These are phyloP conservation scores for Acer saccharum DNA, from an alignment of 345 rosid genomes.

Conservation along the genomic window DNA sequence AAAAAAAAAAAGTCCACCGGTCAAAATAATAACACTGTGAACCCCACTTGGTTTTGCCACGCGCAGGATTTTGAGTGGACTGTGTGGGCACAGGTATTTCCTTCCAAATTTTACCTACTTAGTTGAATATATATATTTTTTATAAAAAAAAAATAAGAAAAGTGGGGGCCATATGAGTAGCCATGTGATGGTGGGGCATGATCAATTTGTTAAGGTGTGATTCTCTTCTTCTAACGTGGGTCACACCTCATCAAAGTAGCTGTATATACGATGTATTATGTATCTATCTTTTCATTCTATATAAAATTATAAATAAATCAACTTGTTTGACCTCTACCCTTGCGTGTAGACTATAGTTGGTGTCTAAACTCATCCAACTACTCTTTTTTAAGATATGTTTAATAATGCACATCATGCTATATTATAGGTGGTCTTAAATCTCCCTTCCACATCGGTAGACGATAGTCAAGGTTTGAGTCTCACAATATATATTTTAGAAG, in stretches of 20 bases:
- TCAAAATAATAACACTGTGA: constrained; percentile 19
- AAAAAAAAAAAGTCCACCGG: background rate
- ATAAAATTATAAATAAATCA: background rate
- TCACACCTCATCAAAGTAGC: constrained; percentile 15
- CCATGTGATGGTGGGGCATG: constrained; percentile 38
- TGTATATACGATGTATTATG: background rate
- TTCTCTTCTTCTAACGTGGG: constrained; percentile 18
- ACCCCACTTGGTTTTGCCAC: constrained; percentile 18
- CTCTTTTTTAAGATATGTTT: too few relatives aligned
- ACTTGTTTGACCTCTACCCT: background rate
- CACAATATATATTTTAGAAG: too few relatives aligned
- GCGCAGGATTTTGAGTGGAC: constrained; percentile 21
- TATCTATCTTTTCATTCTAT: background rate
- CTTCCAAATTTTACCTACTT: constrained; percentile 23
- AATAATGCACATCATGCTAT: too few relatives aligned
- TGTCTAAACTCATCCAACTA: background rate
- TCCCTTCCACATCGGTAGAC: too few relatives aligned
- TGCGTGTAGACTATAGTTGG: background rate
- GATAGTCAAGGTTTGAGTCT: too few relatives aligned
- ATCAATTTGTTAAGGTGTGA: background rate
- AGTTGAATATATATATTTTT: background rate
- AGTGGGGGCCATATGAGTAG: constrained; percentile 9
- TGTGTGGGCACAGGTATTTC: constrained; percentile 14
- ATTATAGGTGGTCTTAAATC: too few relatives aligned
- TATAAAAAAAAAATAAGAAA: too few relatives aligned